phyloP scores from a whole-genome alignment of 148 eudicot genomes.

The Chenopodium suecicum region DNA sequence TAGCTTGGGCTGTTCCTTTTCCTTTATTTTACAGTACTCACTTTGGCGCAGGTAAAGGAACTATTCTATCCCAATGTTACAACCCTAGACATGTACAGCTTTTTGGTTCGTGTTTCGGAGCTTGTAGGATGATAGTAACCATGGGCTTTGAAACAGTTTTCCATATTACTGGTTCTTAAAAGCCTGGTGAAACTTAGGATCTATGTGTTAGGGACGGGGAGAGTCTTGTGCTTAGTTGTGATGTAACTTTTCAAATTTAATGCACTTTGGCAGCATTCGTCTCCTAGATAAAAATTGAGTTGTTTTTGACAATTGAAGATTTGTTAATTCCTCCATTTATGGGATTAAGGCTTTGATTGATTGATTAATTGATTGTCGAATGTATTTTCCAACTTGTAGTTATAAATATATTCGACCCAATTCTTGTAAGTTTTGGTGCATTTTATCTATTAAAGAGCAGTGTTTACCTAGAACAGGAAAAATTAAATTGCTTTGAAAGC shows the following conservation, averaged over 20 bases:
- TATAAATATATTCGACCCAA: too few species aligned
- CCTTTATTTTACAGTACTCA: background rate
- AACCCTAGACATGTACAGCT: constrained; percentile 11
- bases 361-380: background rate
- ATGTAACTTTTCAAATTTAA: background rate
- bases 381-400: background rate
- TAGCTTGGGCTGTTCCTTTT: background rate
- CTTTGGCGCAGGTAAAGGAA: background rate
- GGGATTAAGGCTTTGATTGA: too few species aligned
- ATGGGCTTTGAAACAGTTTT: background rate
- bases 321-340: background rate
- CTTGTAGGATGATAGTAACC: background rate
- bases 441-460: too few species aligned
- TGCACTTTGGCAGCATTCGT: background rate
- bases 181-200: too few species aligned
- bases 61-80: background rate
- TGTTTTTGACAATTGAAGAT: background rate
- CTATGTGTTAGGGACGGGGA: too few species aligned
- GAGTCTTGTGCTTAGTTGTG: background rate
- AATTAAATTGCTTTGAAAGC: too few species aligned
- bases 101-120: background rate
- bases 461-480: too few species aligned
- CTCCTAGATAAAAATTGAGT: background rate
- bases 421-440: too few species aligned
- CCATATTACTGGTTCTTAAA: background rate